A percentile compares a stretch with the other conserved stretches of the same genome.
These are phyloP conservation scores for Solioccasus polychromus DNA, from an alignment of 768 basidiomycete species.

Conservation along the genomic window DNA sequence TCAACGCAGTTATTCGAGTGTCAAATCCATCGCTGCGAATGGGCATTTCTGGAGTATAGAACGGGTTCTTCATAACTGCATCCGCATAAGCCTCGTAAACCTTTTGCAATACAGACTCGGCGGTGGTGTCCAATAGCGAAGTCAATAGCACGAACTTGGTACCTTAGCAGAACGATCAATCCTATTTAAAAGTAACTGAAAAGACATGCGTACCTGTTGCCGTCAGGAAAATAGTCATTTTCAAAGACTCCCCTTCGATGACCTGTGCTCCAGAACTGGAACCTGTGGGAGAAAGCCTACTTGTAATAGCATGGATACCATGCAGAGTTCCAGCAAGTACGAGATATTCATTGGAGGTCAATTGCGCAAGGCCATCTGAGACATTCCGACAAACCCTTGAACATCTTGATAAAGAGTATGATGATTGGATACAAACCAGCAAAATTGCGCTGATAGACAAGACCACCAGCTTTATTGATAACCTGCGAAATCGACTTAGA, in stretches of 20 bases:
- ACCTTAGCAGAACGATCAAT: constrained; percentile 44
- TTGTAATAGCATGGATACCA: constrained; percentile 98
- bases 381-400: constrained; percentile 1
- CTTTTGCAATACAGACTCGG: constrained; percentile 71
- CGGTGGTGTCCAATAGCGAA: constrained; percentile 68
- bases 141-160: constrained; percentile 95
- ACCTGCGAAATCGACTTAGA: constrained; percentile 47
- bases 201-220: constrained; percentile 63
- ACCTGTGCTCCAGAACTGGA: constrained; percentile 85
- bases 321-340: constrained; percentile 96
- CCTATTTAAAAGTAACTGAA: neutral
- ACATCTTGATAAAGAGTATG: neutral
- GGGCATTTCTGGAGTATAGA: constrained; percentile 99
- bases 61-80: constrained; percentile 98
- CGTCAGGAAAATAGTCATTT: constrained; percentile 87
- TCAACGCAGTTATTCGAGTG: constrained; percentile 55
- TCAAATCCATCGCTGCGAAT: constrained; percentile 92
- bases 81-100: constrained; percentile 95
- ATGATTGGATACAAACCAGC: constrained; percentile 53
- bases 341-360: constrained; percentile 92
- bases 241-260: constrained; percentile 96
- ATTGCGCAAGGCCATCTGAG: constrained; percentile 84
- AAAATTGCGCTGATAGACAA: constrained; percentile 91
- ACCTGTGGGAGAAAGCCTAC: constrained; percentile 80
- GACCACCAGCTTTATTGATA: constrained; percentile 97